These are phyloP conservation scores for Xylaria acuta DNA, from an alignment of 495 filamentous ascomycete genomes.

Conservation along the genomic window DNA sequence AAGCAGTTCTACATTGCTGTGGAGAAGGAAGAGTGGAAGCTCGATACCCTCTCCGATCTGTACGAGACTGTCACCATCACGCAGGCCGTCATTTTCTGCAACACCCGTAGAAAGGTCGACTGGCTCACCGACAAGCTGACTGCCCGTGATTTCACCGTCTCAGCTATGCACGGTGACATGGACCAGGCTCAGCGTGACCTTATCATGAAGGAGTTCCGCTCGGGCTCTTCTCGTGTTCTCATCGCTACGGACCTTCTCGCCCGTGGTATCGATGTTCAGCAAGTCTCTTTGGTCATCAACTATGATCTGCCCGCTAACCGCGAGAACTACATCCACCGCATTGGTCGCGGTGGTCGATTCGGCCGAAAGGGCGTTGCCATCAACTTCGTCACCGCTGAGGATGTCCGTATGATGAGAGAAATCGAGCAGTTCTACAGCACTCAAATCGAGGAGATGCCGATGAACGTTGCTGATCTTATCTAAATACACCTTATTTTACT, in stretches of 20 bases:
- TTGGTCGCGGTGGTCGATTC: conserved; percentile 98
- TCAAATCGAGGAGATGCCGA: conserved; percentile 87
- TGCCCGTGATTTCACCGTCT: conserved; percentile 97
- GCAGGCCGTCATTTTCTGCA: conserved; percentile 99
- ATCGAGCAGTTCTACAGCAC: conserved; percentile 86
- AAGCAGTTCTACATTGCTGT: conserved; percentile 99
- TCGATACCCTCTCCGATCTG: conserved; percentile 96
- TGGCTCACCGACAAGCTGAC: conserved; percentile 99
- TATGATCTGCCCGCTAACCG: conserved; percentile 98
- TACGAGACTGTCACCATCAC: conserved; percentile 99
- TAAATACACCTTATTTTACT: conserved; percentile 32
- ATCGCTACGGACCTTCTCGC: conserved; percentile 97
- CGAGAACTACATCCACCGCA: conserved; percentile 99
- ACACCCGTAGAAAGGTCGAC: conserved; percentile 99
- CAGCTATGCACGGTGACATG: conserved; percentile 99
- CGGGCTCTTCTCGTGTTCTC: conserved; percentile 94
- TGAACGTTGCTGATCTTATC: conserved; percentile 80
- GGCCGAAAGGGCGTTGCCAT: conserved; percentile 99
- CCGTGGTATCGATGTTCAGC: conserved; percentile 99
- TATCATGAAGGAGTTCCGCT: conserved; percentile 99
- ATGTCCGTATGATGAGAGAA: conserved; percentile 99
- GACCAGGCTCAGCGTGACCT: conserved; percentile 94
- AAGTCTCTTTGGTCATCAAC: conserved; percentile 99
- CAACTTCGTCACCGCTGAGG: conserved; percentile 99
- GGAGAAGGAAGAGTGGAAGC: conserved; percentile 99